Percentiles rank a stretch among this genome's conserved stretches.
These are phyloP conservation scores for Conoideocrella luteorostrata DNA, from an alignment of 2,329 filamentous ascomycete genomes.

Conservation along the genomic window DNA sequence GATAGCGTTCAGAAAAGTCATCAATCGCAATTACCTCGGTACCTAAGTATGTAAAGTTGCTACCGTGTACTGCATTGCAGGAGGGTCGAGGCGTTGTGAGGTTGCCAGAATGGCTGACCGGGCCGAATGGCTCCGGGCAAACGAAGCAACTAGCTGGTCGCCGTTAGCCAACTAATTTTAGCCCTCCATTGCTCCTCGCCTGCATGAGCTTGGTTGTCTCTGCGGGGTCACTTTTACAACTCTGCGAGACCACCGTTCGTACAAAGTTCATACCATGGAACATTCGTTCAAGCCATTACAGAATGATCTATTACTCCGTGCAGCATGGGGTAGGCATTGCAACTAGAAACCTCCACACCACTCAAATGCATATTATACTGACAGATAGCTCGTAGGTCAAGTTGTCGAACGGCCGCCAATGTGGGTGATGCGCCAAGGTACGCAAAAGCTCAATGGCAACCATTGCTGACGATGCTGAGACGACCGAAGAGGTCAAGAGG, in stretches of 20 bases:
- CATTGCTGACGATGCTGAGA: not conserved
- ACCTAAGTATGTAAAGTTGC: too few relatives aligned
- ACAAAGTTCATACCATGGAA: slow-evolving; percentile 44
- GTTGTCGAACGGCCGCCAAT: slow-evolving; percentile 87
- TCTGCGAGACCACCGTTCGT: not conserved
- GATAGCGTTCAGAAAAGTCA: too few relatives aligned
- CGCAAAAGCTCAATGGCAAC: slow-evolving; percentile 15
- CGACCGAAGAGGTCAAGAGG: not conserved
- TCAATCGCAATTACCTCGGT: too few relatives aligned
- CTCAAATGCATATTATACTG: not conserved
- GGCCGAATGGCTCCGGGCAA: slow-evolving; percentile 6
- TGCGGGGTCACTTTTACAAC: not conserved
- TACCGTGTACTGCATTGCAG: too few relatives aligned
- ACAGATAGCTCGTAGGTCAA: slow-evolving; percentile 53
- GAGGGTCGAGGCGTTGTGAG: not conserved
- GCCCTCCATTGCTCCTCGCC: not conserved
- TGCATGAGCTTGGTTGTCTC: not conserved
- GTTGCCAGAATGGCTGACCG: not conserved
- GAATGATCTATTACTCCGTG: slow-evolving; percentile 87
- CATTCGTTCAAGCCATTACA: slow-evolving; percentile 74
- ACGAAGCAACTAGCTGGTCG: not conserved
- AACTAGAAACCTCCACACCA: not conserved
- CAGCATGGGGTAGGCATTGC: slow-evolving; percentile 67
- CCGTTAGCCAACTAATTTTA: not conserved
- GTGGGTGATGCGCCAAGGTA: slow-evolving; percentile 99